Evolutionary conservation across 176 grass and related monocot species (phyloP).

Genomic region (Oryza australiensis): DNA sequence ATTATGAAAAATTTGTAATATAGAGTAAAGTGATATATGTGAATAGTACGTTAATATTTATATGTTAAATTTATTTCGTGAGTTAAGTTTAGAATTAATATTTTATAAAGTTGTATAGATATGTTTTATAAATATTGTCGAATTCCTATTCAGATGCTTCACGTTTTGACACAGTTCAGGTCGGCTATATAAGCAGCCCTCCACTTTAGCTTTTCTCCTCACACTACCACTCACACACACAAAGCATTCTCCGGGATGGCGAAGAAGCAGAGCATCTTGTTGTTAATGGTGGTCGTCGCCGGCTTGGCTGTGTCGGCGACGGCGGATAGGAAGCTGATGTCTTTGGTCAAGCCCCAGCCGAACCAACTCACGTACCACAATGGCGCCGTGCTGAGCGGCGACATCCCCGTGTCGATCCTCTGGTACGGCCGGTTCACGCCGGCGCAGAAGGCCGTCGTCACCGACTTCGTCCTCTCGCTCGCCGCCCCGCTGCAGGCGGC

Average conservation of each 20-base stretch:
- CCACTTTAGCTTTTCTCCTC: background rate
- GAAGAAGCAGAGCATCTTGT: background rate
- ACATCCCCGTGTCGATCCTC: constrained; percentile 56
- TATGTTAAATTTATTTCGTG: no score
- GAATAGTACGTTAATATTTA: no score
- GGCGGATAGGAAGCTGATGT: constrained; percentile 47
- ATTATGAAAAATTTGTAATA: no score
- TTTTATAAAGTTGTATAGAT: no score
- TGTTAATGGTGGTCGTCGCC: constrained; percentile 25
- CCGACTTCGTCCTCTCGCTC: constrained; percentile 74
- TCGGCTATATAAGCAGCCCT: constrained; percentile 27
- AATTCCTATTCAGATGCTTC: background rate
- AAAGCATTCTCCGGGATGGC: constrained; percentile 20
- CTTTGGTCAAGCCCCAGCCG: constrained; percentile 47
- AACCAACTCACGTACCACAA: constrained; percentile 70
- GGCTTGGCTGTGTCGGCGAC: background rate
- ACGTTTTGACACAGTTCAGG: background rate
- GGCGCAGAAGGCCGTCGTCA: constrained; percentile 58
- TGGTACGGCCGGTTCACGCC: constrained; percentile 70
- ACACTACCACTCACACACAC: background rate
- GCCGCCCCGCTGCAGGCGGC: background rate
- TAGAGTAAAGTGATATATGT: no score
- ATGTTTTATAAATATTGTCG: no score
- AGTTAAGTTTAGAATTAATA: no score
- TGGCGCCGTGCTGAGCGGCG: constrained; percentile 51